Base-by-base conservation (phyloP, 2,329 filamentous ascomycete species). In the Beauveria brongniartii region DNA sequence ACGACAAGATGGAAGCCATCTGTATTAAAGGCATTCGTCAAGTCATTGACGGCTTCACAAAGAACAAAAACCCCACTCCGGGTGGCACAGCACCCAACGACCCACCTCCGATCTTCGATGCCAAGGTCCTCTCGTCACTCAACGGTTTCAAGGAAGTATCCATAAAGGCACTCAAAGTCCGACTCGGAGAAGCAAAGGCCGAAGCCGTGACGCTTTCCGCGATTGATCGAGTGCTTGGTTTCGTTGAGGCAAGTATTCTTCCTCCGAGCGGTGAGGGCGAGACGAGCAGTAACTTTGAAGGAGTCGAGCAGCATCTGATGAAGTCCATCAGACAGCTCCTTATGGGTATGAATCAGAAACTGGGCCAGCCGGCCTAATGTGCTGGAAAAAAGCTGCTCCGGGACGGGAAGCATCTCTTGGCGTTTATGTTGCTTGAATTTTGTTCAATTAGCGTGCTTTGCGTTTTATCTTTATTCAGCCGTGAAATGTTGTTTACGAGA, bases 121-220 rank as follows among this genome's bases (percentile, higher is more conserved):
- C 77, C 26, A 75, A 72, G 53, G 73, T 81, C 9, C 68, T 81
- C 8, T 65, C 70, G 12, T 72, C 73, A 14, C 71, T 82, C 16
- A 69, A 73, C 22, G 73, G 72, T 6, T 80, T 81, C 72, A 81
- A 81, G 63, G 71, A 71, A 14, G 73, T 74, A n/a, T 79, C 77
- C 59, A 69, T 75, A 59, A 74, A 75, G 55, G 74, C 77, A 1
- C 71, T 82, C 50, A 73, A 73, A 47, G 69, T 65, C 0, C 75
- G 73, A 47, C 68, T 76, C 1, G 77, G 77, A 24, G 72, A 73
- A 59, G 70, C 70, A 28, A 74, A 74, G 62, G 75, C 78, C 14
- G 78, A 82, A 64, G 74, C 74, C 12, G 70, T 82, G 40, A 72
- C 80, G 0, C 67, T 82, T 37, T 81, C 79, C 2, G 79, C 80